Base-by-base conservation (phyloP, 177 flowering plant species). In the Vitis hybrid region DNA sequence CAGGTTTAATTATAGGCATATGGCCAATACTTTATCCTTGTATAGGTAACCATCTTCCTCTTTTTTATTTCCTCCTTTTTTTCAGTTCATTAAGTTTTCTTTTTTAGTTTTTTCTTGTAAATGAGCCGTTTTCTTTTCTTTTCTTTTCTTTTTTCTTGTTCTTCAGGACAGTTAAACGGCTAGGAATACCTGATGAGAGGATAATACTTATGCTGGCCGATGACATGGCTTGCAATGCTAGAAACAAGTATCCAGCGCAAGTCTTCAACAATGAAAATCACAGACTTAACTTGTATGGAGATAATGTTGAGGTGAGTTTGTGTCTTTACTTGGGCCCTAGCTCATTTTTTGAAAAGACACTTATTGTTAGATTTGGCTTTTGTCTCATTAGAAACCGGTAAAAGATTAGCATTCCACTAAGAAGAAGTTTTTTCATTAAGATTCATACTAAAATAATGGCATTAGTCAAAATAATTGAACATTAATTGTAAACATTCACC, bases 1-100 rank as follows among this genome's bases (percentile, higher is more conserved):
- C 91, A 96, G 99, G 99, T 96, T 96, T 79, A 96, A 96, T 64
- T 94, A 96, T 73, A 83, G 99, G 17, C 99, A 96, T 74, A 96
- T 96, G 98, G 98, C 99, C 63, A 96, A 96, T 73, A 96, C 99
- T 64, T 78, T 96, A 69, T 96, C 99, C 24, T 82, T 94, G 71
- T 96, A 96, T 81, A 89, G 99, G 99, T 92, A 79, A 77, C 77
- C 47, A 28, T 28, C 66, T 14, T 15, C 4, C 49, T 59, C 28
- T 31, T 20, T 15, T 7, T 38, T 38, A 5, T 38, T 38, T 7
- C 6, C 47, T 38, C 47, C 6, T 38, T 38, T 38, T 1, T 38
- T 38, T 38, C 9, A 38, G 47, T 38, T 38, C 47, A 38, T 38
- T 0, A 38, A 28, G 22, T 60, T 67, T 73, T 51, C 52, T 31